phyloP scores from a whole-genome alignment of 1,284 basidiomycete genomes.

The Meira miltonrushii region DNA sequence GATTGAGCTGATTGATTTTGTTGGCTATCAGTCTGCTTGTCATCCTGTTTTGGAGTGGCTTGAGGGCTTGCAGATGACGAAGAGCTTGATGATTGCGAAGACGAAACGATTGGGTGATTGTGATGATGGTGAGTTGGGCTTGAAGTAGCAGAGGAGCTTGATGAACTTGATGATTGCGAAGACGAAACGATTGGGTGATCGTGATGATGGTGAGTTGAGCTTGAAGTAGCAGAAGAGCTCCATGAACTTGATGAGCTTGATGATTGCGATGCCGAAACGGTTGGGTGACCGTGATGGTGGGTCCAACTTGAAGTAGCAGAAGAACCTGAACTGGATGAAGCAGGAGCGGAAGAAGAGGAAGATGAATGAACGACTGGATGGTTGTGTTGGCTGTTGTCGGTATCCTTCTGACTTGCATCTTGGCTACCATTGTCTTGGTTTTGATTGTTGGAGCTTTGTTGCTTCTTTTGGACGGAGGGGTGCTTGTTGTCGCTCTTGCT shows the following conservation, averaged over 20 bases:
- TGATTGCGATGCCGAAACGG: background rate
- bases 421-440: too few species aligned
- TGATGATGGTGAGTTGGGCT: background rate
- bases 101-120: background rate
- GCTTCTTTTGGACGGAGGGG: too few species aligned
- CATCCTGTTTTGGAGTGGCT: background rate
- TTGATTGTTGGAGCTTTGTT: too few species aligned
- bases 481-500: too few species aligned
- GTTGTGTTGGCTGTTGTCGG: too few species aligned
- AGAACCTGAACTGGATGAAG: background rate
- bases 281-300: background rate
- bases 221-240: background rate
- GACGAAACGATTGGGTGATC: background rate
- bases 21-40: background rate
- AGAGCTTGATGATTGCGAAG: background rate
- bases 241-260: background rate
- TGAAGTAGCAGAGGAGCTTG: background rate
- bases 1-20: background rate
- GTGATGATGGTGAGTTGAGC: background rate
- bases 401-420: too few species aligned
- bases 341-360: background rate
- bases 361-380: too few species aligned
- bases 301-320: background rate
- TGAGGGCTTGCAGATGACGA: background rate
- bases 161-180: background rate